These are phyloP conservation scores for Cercospora sojina DNA, from an alignment of 2,329 filamentous ascomycete species.

Conservation along the genomic window DNA sequence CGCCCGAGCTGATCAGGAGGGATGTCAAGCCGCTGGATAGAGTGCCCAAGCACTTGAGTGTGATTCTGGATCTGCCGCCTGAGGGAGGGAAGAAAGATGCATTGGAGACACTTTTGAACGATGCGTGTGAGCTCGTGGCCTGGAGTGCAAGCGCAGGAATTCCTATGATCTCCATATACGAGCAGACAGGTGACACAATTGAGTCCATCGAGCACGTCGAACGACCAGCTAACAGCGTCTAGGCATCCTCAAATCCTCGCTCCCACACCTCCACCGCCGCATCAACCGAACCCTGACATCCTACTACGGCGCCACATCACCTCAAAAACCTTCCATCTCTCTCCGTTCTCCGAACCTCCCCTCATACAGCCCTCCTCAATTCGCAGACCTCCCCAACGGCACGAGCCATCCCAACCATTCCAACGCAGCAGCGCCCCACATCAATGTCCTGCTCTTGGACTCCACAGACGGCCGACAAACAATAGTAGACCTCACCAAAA, in stretches of 20 bases:
- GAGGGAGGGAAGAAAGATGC: constrained; percentile 67
- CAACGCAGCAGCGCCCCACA: constrained; percentile 40
- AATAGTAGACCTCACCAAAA: constrained; percentile 91
- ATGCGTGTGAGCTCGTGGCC: constrained; percentile 85
- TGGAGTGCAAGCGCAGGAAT: constrained; percentile 93
- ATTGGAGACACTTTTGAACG: constrained; percentile 79
- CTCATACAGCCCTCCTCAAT: constrained; percentile 51
- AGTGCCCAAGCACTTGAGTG: constrained; percentile 81
- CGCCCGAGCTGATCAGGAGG: constrained; percentile 84
- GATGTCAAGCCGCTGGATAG: constrained; percentile 75
- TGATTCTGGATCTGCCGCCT: constrained; percentile 74
- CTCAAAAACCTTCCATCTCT: constrained; percentile 67
- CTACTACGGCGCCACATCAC: constrained; percentile 72
- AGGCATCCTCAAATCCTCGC: constrained; percentile 87
- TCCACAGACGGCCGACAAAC: constrained; percentile 88
- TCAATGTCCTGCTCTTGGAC: constrained; percentile 76
- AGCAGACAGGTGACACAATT: constrained; percentile 71
- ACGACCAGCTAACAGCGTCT: background rate
- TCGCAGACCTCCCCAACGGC: constrained; percentile 25
- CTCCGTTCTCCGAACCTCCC: constrained; percentile 70
- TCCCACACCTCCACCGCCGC: constrained; percentile 77
- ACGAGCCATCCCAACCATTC: constrained; percentile 38
- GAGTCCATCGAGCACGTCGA: background rate
- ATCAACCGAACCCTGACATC: constrained; percentile 76
- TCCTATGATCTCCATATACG: constrained; percentile 83